Conservation (phyloP, 2,329 filamentous ascomycete genomes). For the Hymenotorrendiella dingleyae region DNA sequence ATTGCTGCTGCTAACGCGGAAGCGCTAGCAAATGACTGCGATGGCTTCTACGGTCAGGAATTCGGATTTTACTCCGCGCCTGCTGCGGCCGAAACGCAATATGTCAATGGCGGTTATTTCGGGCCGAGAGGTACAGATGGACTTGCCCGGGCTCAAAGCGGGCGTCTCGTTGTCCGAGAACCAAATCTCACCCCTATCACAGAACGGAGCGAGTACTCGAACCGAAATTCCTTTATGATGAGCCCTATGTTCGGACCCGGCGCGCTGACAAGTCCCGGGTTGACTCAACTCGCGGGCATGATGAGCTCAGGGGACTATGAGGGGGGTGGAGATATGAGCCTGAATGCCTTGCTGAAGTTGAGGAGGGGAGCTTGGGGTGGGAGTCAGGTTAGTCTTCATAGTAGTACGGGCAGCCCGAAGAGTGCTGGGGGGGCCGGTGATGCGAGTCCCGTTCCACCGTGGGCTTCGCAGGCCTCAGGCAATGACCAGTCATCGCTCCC, state of each 20-base stretch:
- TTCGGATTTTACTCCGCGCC: conserved; percentile 87
- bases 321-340: conserved; percentile 57
- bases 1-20: conserved; percentile 95
- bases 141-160: conserved; percentile 60
- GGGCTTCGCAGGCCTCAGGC: too few relatives aligned
- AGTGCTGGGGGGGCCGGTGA: conserved; percentile 21
- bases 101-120: conserved; percentile 83
- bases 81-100: conserved; percentile 38
- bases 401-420: conserved; percentile 34
- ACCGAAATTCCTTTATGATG: conserved; percentile 76
- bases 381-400: conserved; percentile 67
- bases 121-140: conserved; percentile 64
- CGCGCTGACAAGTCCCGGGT: conserved; percentile 60
- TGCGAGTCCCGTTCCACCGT: conserved; percentile 23
- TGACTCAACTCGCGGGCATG: conserved; percentile 67
- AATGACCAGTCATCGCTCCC: too few relatives aligned
- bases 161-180: conserved; percentile 69
- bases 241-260: conserved; percentile 35
- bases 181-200: conserved; percentile 95
- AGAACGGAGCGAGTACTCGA: conserved; percentile 91
- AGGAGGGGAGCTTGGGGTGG: conserved; percentile 75
- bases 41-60: conserved; percentile 92
- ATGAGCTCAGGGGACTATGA: conserved; percentile 49
- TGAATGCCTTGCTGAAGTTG: conserved; percentile 63
- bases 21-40: conserved; percentile 83